Percentiles rank a stretch among this genome's conserved stretches.
These are phyloP conservation scores for Botrytis byssoidea DNA, from an alignment of 2,329 filamentous ascomycete species.

Conservation along the genomic window DNA sequence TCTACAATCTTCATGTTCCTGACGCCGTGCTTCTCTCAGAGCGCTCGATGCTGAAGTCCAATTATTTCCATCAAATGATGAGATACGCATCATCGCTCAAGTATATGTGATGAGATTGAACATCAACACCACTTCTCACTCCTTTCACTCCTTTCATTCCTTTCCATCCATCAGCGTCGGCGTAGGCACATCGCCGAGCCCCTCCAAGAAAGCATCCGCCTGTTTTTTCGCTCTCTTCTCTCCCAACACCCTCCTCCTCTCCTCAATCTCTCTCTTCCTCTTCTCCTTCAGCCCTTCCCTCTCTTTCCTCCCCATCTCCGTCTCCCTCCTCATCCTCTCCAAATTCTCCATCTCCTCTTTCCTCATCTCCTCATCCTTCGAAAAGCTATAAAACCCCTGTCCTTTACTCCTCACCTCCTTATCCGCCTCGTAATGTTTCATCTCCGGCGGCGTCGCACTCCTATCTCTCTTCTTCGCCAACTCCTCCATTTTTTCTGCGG, in stretches of 20 bases:
- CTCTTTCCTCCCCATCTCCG: conserved; percentile 50
- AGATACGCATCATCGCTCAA: background rate
- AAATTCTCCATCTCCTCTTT: conserved; percentile 69
- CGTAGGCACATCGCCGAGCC: conserved; percentile 44
- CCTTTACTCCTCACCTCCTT: conserved; percentile 84
- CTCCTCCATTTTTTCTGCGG: conserved; percentile 69
- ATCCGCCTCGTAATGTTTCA: conserved; percentile 81
- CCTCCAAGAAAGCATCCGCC: conserved; percentile 71
- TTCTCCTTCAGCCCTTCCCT: conserved; percentile 57
- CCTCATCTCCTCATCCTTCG: conserved; percentile 66
- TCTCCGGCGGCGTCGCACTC: conserved; percentile 74
- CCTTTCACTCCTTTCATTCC: background rate
- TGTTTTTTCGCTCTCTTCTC: conserved; percentile 61
- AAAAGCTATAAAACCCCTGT: conserved; percentile 89
- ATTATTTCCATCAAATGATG: background rate
- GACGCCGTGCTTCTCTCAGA: background rate
- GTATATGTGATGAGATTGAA: background rate
- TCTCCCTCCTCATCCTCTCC: conserved; percentile 68
- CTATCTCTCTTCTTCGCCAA: conserved; percentile 76
- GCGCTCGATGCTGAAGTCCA: background rate
- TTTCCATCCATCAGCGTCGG: background rate
- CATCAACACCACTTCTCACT: background rate
- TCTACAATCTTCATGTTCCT: background rate
- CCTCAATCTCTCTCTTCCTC: conserved; percentile 63
- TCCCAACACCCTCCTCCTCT: conserved; percentile 44